Evolutionary conservation across 73 alveolate species (phyloP).

Genomic region (Blepharisma stoltei): DNA sequence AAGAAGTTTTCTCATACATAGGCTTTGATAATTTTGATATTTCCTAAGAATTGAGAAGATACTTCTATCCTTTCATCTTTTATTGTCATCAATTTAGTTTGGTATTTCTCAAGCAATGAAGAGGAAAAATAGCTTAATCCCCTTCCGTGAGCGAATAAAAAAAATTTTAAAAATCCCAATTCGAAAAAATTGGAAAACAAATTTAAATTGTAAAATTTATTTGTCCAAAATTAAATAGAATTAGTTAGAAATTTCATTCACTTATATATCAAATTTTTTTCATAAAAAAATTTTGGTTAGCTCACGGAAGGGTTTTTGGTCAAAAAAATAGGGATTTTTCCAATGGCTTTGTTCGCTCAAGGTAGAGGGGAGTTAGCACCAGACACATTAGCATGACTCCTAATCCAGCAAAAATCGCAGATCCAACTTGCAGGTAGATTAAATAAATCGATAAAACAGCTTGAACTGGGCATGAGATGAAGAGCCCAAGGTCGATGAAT

Average conservation of each 20-base stretch:
- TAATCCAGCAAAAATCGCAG: slow-evolving; percentile 1
- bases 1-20: slow-evolving; percentile 1
- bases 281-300: too few species aligned
- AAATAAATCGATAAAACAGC: neutral
- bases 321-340: too few species aligned
- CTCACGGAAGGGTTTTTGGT: too few species aligned
- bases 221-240: too few species aligned
- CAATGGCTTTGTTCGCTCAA: too few species aligned
- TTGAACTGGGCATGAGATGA: neutral
- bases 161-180: too few species aligned
- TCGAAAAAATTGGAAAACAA: too few species aligned
- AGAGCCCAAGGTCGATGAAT: neutral
- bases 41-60: neutral
- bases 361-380: too few species aligned
- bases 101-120: neutral
- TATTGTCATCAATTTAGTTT: neutral
- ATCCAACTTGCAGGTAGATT: slow-evolving; percentile 3
- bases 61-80: slow-evolving; percentile 22
- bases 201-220: too few species aligned
- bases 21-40: slow-evolving; percentile 22
- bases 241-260: too few species aligned
- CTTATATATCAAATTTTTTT: too few species aligned
- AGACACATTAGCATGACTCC: neutral
- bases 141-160: too few species aligned
- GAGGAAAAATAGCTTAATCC: neutral